Evolutionary conservation across 352 stramenopile genomes (phyloP).

Genomic region (Phytophthora agathidicida): DNA sequence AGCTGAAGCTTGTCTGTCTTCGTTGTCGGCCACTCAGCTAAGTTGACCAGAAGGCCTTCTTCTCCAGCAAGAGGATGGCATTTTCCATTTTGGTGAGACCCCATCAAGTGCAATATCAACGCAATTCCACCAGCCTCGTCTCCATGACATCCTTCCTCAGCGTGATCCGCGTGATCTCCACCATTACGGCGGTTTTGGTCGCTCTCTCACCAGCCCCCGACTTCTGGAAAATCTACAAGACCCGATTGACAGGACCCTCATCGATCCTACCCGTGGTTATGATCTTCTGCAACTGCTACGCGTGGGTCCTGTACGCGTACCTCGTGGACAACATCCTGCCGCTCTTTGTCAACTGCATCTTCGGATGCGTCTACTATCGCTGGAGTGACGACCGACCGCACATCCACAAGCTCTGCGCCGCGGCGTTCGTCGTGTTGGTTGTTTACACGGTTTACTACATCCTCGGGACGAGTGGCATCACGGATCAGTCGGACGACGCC

Average conservation of each 20-base stretch:
- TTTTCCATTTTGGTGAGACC: not conserved
- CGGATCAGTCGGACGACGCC: slow-evolving; percentile 26
- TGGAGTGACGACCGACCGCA: slow-evolving; percentile 34
- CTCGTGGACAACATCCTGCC: slow-evolving; percentile 32
- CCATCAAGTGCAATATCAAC: not conserved
- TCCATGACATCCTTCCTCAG: slow-evolving; percentile 5
- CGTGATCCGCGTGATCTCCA: slow-evolving; percentile 43
- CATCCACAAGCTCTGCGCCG: slow-evolving; percentile 28
- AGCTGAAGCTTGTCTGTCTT: not conserved
- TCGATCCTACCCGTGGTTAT: slow-evolving; percentile 58
- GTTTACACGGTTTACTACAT: slow-evolving; percentile 24
- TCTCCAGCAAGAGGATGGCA: not conserved
- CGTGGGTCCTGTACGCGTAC: slow-evolving; percentile 34
- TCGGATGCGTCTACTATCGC: slow-evolving; percentile 44
- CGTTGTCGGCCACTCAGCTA: not conserved
- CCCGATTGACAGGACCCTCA: slow-evolving; percentile 31
- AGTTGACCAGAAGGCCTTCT: not conserved
- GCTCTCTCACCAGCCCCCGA: slow-evolving; percentile 50
- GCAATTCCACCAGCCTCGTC: not conserved
- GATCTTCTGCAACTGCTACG: slow-evolving; percentile 66
- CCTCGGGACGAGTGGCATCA: slow-evolving; percentile 27
- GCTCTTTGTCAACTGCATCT: slow-evolving; percentile 32
- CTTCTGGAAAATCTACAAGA: slow-evolving; percentile 60
- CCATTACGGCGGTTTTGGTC: slow-evolving; percentile 62
- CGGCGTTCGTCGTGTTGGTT: slow-evolving; percentile 89